These are phyloP conservation scores for Euryodendron excelsum DNA, from an alignment of 148 eudicot species.

Conservation along the genomic window DNA sequence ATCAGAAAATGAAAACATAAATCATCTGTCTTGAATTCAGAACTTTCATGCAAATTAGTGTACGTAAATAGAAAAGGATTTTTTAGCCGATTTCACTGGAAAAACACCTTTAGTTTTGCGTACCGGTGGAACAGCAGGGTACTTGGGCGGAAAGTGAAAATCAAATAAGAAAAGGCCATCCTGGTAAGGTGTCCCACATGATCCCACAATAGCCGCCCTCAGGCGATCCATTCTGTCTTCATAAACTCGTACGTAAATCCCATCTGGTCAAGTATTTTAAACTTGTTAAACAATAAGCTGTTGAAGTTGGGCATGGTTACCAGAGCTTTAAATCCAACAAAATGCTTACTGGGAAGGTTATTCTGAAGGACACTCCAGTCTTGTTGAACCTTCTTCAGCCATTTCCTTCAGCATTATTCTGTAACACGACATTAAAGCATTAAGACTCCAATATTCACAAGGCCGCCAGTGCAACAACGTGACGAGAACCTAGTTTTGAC, in stretches of 20 bases:
- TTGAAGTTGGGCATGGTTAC: not conserved
- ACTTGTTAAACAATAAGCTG: not conserved
- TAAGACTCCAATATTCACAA: not conserved
- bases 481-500: not conserved
- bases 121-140: slow-evolving; percentile 97
- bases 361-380: slow-evolving; percentile 96
- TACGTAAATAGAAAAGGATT: not conserved
- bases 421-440: slow-evolving; percentile 16
- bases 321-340: not conserved
- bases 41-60: not conserved
- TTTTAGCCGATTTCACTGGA: not conserved
- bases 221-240: slow-evolving; percentile 97
- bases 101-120: slow-evolving; percentile 20
- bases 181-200: slow-evolving; percentile 98
- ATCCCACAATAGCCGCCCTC: slow-evolving; percentile 94
- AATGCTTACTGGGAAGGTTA: slow-evolving; percentile 72
- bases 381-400: slow-evolving; percentile 92
- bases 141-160: slow-evolving; percentile 91
- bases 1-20: not conserved
- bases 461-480: not conserved
- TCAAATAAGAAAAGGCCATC: slow-evolving; percentile 99
- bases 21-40: not conserved
- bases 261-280: slow-evolving; percentile 43
- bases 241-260: slow-evolving; percentile 87
- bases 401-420: slow-evolving; percentile 77